phyloP scores from a whole-genome alignment of 768 basidiomycete genomes.

The Russula sp. region DNA sequence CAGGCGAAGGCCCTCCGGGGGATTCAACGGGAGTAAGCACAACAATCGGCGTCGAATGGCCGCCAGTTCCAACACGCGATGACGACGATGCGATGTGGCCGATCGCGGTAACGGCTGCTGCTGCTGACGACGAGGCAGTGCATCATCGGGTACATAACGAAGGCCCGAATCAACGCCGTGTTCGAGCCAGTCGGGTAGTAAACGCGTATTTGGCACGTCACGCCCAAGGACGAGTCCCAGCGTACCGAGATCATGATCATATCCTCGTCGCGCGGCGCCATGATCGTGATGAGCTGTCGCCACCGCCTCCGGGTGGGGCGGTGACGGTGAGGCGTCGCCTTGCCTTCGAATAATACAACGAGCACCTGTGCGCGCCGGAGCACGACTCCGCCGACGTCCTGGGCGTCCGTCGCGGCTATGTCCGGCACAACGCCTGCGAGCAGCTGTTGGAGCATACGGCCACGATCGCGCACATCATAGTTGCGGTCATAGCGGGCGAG shows the following conservation, averaged over 20 bases:
- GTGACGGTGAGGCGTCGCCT: conserved; percentile 40
- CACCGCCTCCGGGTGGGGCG: no score
- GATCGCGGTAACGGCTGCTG: conserved; percentile 41
- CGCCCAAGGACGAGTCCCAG: conserved; percentile 60
- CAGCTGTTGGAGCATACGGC: conserved; percentile 72
- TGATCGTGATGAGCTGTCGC: conserved; percentile 35
- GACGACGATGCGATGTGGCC: conserved; percentile 38
- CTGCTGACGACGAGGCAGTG: conserved; percentile 31
- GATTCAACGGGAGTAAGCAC: conserved; percentile 51
- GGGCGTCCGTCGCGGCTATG: conserved; percentile 28
- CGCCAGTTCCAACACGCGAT: conserved; percentile 34
- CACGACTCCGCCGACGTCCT: conserved; percentile 58
- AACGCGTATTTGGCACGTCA: conserved; percentile 49
- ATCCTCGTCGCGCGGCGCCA: not conserved
- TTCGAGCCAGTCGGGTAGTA: conserved; percentile 85
- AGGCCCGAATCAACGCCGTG: conserved; percentile 75
- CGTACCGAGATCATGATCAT: conserved; percentile 55
- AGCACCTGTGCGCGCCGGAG: conserved; percentile 79
- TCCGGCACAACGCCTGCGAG: conserved; percentile 49
- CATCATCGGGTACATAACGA: conserved; percentile 65
- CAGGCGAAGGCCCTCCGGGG: conserved; percentile 35
- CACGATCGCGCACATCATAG: conserved; percentile 90
- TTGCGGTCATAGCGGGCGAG: conserved; percentile 85
- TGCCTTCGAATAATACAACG: conserved; percentile 77
- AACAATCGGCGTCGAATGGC: conserved; percentile 44